These are phyloP conservation scores for Maudiozyma humilis DNA, from an alignment of 1,139 yeast species.

Conservation along the genomic window DNA sequence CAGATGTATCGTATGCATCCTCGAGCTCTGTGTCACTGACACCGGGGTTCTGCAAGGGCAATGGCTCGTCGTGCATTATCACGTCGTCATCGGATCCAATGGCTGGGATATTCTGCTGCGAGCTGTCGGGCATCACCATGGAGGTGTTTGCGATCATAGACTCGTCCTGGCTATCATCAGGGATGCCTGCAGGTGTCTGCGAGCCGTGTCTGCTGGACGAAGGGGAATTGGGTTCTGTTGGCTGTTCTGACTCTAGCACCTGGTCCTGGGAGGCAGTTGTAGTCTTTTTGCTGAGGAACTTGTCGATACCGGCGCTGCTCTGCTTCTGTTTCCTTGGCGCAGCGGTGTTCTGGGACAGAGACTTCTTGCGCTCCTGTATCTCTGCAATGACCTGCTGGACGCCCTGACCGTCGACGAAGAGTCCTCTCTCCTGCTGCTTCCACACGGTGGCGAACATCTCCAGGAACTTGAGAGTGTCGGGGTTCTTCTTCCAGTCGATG, in stretches of 20 bases:
- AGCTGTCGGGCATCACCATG: background rate
- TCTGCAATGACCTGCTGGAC: constrained; percentile 58
- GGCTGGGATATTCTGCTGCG: background rate
- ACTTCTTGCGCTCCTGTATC: constrained; percentile 30
- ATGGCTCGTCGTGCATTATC: constrained; percentile 19
- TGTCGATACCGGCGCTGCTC: constrained; percentile 4
- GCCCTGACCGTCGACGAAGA: constrained; percentile 73
- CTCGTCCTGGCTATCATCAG: constrained; percentile 1
- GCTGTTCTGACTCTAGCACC: background rate
- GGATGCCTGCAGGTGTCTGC: background rate
- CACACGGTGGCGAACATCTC: constrained; percentile 76
- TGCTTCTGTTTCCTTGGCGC: background rate
- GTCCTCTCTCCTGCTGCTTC: constrained; percentile 83
- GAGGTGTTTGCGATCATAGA: constrained; percentile 5
- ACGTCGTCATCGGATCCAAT: background rate
- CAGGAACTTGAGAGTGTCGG: constrained; percentile 55
- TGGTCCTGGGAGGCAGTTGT: background rate
- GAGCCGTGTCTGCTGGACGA: background rate
- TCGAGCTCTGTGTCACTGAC: too few species aligned
- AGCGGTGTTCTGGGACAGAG: constrained; percentile 3
- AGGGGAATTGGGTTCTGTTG: background rate
- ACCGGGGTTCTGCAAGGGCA: too few species aligned
- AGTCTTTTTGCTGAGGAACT: constrained; percentile 3
- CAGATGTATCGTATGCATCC: background rate
- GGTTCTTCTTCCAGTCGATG: constrained; percentile 67